Conservation (phyloP, 257 asterid genomes). For the Solanum habrochaites region DNA sequence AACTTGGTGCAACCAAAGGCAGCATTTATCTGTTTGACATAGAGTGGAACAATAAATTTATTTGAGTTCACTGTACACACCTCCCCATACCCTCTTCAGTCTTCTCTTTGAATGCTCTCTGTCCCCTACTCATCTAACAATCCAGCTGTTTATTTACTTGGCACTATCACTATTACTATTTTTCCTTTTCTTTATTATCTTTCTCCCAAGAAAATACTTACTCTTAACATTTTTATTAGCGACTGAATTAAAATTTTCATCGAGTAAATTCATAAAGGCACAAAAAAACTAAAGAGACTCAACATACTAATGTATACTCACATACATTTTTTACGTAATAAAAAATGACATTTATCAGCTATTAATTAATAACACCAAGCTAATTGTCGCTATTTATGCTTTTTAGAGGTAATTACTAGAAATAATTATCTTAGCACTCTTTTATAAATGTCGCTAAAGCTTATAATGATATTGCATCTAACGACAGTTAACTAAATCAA, state of each 20-base stretch:
- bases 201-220: neutral
- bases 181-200: neutral
- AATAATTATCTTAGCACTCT: neutral
- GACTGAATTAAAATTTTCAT: too few relatives aligned
- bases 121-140: slow-evolving; percentile 25
- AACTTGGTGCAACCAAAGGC: neutral
- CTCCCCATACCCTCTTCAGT: slow-evolving; percentile 5
- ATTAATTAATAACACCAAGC: too few relatives aligned
- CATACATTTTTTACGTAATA: too few relatives aligned
- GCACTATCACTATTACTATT: neutral
- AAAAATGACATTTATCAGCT: too few relatives aligned
- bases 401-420: neutral
- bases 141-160: slow-evolving; percentile 25
- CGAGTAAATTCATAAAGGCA: neutral
- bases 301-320: neutral
- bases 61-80: slow-evolving; percentile 7
- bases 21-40: neutral
- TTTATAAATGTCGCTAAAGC: too few relatives aligned
- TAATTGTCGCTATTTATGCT: neutral
- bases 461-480: neutral
- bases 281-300: neutral
- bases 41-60: neutral
- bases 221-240: too few relatives aligned
- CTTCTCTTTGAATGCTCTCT: slow-evolving; percentile 21
- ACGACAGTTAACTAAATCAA: too few relatives aligned